These are phyloP conservation scores for Xylariales sp. DNA, from an alignment of 2,329 filamentous ascomycete species.

Conservation along the genomic window DNA sequence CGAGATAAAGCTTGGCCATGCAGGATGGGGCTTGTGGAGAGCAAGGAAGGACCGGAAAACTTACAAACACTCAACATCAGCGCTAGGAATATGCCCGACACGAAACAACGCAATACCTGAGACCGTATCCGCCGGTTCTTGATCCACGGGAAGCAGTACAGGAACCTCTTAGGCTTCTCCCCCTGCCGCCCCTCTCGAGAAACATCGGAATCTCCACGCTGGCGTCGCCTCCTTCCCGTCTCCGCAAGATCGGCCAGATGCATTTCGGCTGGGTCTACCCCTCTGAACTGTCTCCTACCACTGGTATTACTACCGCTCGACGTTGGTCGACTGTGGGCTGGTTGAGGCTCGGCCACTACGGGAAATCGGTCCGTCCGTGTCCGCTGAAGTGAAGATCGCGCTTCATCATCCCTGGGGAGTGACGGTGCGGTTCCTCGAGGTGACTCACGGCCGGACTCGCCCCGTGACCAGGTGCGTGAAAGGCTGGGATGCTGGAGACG, in stretches of 20 bases:
- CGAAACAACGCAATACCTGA: slow-evolving; percentile 56
- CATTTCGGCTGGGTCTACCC: slow-evolving; percentile 44
- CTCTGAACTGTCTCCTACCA: slow-evolving; percentile 26
- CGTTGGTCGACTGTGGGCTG: slow-evolving; percentile 15
- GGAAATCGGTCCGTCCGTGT: slow-evolving; percentile 14
- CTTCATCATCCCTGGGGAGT: not conserved
- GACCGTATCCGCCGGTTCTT: slow-evolving; percentile 48
- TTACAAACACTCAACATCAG: slow-evolving; percentile 61
- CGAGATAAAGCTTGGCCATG: no score
- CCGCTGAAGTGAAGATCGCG: not conserved
- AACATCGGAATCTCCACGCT: slow-evolving; percentile 13
- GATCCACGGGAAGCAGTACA: slow-evolving; percentile 53
- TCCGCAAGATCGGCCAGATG: slow-evolving; percentile 41
- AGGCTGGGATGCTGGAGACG: slow-evolving; percentile 38
- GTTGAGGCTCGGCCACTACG: slow-evolving; percentile 17
- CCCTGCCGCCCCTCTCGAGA: slow-evolving; percentile 4
- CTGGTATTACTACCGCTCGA: slow-evolving; percentile 11
- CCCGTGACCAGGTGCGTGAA: slow-evolving; percentile 32
- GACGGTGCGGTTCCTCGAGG: not conserved
- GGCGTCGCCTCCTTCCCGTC: slow-evolving; percentile 32
- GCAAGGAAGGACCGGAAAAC: slow-evolving; percentile 31
- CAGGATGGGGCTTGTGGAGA: no score
- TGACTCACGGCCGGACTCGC: slow-evolving; percentile 24
- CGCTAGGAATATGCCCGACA: slow-evolving; percentile 60
- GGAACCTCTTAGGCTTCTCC: slow-evolving; percentile 36